A percentile compares a stretch with the other conserved stretches of the same genome.
phyloP scores from a whole-genome alignment of 768 basidiomycete species.

The Termitomyces sp. region DNA sequence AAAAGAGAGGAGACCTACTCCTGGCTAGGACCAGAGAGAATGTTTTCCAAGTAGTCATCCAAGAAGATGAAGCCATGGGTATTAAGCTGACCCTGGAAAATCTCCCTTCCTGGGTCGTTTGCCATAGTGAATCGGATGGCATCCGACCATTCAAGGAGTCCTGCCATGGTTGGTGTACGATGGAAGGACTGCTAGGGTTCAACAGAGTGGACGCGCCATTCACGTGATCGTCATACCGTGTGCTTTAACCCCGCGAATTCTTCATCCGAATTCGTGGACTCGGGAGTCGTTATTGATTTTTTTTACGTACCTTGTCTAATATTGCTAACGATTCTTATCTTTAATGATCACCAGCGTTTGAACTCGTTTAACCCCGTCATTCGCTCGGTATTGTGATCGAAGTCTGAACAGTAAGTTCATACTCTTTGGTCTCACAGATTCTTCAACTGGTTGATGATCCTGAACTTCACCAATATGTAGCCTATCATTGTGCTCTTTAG shows the following conservation, averaged over 20 bases:
- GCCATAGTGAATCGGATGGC: conserved; percentile 65
- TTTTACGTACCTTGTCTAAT: not conserved
- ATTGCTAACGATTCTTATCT: not conserved
- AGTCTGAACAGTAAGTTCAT: not conserved
- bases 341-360: not conserved
- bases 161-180: conserved; percentile 23
- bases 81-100: conserved; percentile 71
- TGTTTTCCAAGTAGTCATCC: conserved; percentile 73
- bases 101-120: conserved; percentile 65
- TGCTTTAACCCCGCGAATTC: too few species aligned
- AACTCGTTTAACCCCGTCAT: not conserved
- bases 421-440: too few species aligned
- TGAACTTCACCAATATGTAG: not conserved
- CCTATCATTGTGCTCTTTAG: not conserved
- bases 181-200: too few species aligned
- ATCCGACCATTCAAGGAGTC: conserved; percentile 69
- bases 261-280: too few species aligned
- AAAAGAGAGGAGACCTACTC: conserved; percentile 43
- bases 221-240: too few species aligned
- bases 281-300: too few species aligned
- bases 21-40: conserved; percentile 60
- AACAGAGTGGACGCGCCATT: too few species aligned
- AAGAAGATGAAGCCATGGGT: conserved; percentile 76
- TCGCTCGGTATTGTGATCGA: not conserved
- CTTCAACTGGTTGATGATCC: not conserved